Percentiles rank a stretch among this genome's conserved stretches.
phyloP scores from a whole-genome alignment of 441 rosid species.

The Pelargonium australe region DNA sequence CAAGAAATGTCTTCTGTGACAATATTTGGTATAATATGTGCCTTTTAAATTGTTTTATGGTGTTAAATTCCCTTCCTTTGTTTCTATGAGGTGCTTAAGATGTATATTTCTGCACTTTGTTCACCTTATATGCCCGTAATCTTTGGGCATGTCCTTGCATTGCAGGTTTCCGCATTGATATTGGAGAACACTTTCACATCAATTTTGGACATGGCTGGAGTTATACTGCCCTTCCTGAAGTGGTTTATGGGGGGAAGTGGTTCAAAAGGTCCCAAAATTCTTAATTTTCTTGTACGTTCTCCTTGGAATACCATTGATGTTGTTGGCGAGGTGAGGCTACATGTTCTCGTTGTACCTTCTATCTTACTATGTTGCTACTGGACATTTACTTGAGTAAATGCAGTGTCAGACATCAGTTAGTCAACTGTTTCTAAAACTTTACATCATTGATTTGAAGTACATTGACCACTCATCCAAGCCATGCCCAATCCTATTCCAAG shows the following conservation, averaged over 20 bases:
- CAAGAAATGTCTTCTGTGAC: background rate
- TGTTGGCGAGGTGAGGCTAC: constrained; percentile 61
- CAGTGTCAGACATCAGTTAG: background rate
- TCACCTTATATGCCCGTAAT: constrained; percentile 8
- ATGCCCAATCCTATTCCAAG: background rate
- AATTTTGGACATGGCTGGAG: constrained; percentile 98
- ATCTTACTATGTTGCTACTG: background rate
- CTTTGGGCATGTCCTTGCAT: constrained; percentile 15
- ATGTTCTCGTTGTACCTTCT: constrained; percentile 5
- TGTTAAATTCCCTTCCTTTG: background rate
- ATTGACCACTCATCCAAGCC: background rate
- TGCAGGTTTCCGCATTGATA: constrained; percentile 71
- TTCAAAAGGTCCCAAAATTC: constrained; percentile 68
- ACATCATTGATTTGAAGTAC: background rate
- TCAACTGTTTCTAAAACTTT: background rate
- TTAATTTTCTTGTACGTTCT: constrained; percentile 85
- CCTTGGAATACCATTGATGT: constrained; percentile 91
- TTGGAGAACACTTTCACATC: constrained; percentile 93
- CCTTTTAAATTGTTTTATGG: background rate
- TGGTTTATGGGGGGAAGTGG: constrained; percentile 86
- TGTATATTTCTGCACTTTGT: background rate
- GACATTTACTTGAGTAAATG: background rate
- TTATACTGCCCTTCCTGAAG: constrained; percentile 79
- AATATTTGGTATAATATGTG: background rate
- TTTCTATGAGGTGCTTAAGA: background rate